These are phyloP conservation scores for Aureobasidium sp. DNA, from an alignment of 2,329 filamentous ascomycete genomes.

Conservation along the genomic window DNA sequence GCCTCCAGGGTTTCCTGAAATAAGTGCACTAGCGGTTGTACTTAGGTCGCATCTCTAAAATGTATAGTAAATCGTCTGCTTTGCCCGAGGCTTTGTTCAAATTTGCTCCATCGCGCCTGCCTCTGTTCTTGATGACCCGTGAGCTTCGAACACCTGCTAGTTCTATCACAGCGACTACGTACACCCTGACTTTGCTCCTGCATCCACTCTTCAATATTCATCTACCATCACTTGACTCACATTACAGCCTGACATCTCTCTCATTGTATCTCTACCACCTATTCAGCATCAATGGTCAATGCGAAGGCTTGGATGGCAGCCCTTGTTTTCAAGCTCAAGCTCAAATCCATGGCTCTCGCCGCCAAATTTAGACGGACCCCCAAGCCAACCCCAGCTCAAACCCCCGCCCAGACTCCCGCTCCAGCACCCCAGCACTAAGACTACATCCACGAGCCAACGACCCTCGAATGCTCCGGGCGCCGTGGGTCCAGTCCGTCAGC, in stretches of 20 bases:
- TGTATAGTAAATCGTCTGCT: constrained; percentile 23
- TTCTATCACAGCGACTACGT: background rate
- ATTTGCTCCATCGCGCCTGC: background rate
- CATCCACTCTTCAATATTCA: background rate
- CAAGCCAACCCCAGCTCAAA: background rate
- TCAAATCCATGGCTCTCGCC: background rate
- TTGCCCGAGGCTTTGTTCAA: constrained; percentile 8
- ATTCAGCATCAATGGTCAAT: constrained; percentile 9
- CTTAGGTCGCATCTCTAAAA: constrained; percentile 11
- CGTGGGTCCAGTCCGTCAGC: background rate
- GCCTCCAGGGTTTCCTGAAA: constrained; percentile 72
- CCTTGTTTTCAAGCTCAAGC: constrained; percentile 8
- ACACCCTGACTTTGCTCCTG: background rate
- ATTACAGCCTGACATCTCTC: background rate
- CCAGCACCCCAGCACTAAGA: background rate
- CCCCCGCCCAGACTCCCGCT: background rate
- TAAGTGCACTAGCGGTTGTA: constrained; percentile 49
- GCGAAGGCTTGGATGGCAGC: constrained; percentile 1
- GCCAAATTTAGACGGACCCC: constrained; percentile 9
- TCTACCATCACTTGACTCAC: background rate
- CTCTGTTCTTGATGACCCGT: background rate
- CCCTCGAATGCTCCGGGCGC: background rate
- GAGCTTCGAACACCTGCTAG: background rate
- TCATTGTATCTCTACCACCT: background rate
- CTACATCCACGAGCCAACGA: background rate